These are phyloP conservation scores for Xerocomus brunneocitrinus DNA, from an alignment of 768 basidiomycete species.

Conservation along the genomic window DNA sequence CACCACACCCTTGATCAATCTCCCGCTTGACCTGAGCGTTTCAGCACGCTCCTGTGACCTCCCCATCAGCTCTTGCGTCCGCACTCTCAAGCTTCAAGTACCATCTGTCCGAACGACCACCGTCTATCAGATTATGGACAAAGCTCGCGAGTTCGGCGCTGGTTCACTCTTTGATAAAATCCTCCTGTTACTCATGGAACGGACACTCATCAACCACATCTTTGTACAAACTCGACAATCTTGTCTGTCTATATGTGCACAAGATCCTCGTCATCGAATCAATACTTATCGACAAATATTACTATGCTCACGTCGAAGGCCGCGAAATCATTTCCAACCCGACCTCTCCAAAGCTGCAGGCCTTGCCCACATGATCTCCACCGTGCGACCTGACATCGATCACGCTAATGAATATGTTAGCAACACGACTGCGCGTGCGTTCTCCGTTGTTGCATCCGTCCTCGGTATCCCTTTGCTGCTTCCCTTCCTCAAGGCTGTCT, in stretches of 20 bases:
- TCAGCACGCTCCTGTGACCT: too few species aligned
- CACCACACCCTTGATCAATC: too few species aligned
- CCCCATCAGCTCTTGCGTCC: too few species aligned
- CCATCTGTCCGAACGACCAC: conserved; percentile 88
- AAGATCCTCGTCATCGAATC: conserved; percentile 96
- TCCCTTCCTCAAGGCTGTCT: conserved; percentile 97
- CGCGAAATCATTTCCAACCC: too few species aligned
- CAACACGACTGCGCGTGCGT: conserved; percentile 97
- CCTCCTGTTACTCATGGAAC: conserved; percentile 94
- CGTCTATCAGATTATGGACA: conserved; percentile 96
- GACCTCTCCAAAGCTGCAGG: too few species aligned
- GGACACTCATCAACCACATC: conserved; percentile 94
- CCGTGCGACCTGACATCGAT: conserved; percentile 64
- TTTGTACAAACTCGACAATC: conserved; percentile 96
- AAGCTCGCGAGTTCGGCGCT: conserved; percentile 96
- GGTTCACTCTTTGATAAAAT: conserved; percentile 99
- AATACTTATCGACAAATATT: too few species aligned
- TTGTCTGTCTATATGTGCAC: conserved; percentile 98
- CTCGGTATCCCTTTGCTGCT: conserved; percentile 96
- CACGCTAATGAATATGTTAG: conserved; percentile 96
- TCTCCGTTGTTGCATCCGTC: conserved; percentile 98
- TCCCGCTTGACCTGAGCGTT: too few species aligned
- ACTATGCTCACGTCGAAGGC: too few species aligned
- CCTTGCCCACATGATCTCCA: conserved; percentile 27
- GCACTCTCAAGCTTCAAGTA: too few species aligned